Evolutionary conservation across 805 yeast species (phyloP), one percentile per base, ranked within the genome.

Genomic region (Yarrowia porcina): DNA sequence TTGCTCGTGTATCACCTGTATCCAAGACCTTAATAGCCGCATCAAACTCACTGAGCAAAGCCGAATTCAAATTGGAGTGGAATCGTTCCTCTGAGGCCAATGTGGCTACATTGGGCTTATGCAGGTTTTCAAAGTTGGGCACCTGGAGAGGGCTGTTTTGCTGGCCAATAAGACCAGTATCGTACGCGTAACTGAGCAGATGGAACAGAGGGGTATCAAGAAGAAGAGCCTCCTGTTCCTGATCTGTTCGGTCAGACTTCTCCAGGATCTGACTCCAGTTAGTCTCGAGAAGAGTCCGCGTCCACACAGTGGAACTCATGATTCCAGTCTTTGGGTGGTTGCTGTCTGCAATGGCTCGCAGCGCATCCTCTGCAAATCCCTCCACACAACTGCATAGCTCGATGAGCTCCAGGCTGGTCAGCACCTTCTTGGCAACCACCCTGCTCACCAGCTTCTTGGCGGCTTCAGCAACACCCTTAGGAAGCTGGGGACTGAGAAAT

Each of bases 301-400:
- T 13, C 61, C 61, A 56, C 28, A 56, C 49, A 1, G 49, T 41
- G 30, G 49, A 18, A 21, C 39, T 30, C 39, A 56, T 44, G 50
- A 57, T 30, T 1, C 30, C 20, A 3, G 59, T 28, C 13, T 27
- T 27, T 4, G 57, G 13, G 17, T 21, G 10, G 28, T 60, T 60
- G n/a, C 28, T 15, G 20, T 36, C 35, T 1, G 62, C 10, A 18
- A 33, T 11, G 33, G 61, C 61, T 41, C 18, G 28, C 32, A 50
- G 61, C 10, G 62, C 57, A 3, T 49, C 44, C 23, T 11, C 20
- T 4, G 6, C 9, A n/a, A 39, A 56, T 9, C 59, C 59, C 2
- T 11, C 4, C 11, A 52, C 44, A 35, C 44, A 52, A 6, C 33
- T 18, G 18, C 33, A 35, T 17, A 52, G 44, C n/a, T 52, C 59